Conservation (phyloP, 2,329 filamentous ascomycete genomes). For the Pestalotiopsis sp. region DNA sequence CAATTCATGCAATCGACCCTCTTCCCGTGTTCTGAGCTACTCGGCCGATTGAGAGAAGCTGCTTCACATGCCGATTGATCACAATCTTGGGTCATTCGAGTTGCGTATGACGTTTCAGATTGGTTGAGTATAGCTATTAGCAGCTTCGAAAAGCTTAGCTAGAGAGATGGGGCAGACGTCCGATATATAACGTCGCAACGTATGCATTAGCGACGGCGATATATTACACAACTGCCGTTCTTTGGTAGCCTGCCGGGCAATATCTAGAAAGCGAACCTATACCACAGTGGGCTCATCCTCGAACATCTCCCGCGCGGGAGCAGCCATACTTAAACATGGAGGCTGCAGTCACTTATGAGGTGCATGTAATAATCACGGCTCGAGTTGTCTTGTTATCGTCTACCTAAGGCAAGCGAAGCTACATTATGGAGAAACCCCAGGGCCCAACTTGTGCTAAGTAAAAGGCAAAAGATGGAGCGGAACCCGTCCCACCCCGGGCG, state of each 20-base stretch:
- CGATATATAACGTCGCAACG: conserved; percentile 1
- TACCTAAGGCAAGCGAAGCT: neutral
- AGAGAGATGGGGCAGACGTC: neutral
- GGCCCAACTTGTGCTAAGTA: neutral
- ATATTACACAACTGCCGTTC: conserved; percentile 7
- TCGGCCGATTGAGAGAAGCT: neutral
- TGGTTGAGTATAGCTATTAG: neutral
- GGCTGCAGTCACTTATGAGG: too few relatives aligned
- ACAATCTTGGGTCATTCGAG: neutral
- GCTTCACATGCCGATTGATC: conserved; percentile 4
- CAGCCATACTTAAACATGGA: too few relatives aligned
- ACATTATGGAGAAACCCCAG: neutral
- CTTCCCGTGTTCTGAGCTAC: neutral
- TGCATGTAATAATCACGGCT: too few relatives aligned
- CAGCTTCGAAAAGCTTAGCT: neutral
- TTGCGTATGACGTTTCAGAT: conserved; percentile 9
- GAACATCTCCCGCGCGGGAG: neutral
- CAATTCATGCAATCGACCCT: neutral
- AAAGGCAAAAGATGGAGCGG: neutral
- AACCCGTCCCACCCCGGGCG: neutral
- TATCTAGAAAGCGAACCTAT: neutral
- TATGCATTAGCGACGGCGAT: conserved; percentile 4
- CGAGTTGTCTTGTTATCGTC: too few relatives aligned
- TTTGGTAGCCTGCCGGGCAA: neutral
- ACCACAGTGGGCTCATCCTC: neutral